A percentile compares a stretch with the other conserved stretches of the same genome.
These are phyloP conservation scores for Psilocybe mexicana DNA, from an alignment of 1,284 basidiomycete genomes.

Conservation along the genomic window DNA sequence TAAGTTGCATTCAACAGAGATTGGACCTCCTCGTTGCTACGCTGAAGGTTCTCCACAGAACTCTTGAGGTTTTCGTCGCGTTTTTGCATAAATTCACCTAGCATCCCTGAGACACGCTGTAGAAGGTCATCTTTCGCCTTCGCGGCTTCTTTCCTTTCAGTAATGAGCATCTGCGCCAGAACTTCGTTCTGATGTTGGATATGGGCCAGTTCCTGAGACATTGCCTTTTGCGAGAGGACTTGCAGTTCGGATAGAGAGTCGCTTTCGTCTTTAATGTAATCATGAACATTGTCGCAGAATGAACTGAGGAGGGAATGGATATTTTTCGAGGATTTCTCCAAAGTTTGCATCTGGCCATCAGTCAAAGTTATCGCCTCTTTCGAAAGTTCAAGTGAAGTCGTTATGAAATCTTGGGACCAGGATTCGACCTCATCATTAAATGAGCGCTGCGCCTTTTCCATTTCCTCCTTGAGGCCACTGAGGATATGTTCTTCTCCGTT, in stretches of 20 bases:
- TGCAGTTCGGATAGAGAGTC: conserved; percentile 53
- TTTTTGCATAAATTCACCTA: conserved; percentile 69
- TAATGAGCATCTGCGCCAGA: conserved; percentile 61
- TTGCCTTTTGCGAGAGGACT: conserved; percentile 49
- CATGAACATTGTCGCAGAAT: conserved; percentile 58
- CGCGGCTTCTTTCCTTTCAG: conserved; percentile 66
- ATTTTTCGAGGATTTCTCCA: conserved; percentile 53
- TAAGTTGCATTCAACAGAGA: conserved; percentile 49
- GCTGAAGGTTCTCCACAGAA: conserved; percentile 55
- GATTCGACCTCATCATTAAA: conserved; percentile 52
- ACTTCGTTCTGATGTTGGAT: conserved; percentile 75
- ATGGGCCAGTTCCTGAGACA: conserved; percentile 61
- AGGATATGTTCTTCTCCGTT: conserved; percentile 56
- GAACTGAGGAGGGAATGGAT: conserved; percentile 59
- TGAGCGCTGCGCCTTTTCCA: conserved; percentile 54
- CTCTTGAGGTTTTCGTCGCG: conserved; percentile 71
- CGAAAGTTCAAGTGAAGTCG: conserved; percentile 46
- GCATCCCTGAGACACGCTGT: conserved; percentile 67
- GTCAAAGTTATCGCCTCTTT: conserved; percentile 45
- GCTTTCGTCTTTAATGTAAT: conserved; percentile 58
- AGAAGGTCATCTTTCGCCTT: conserved; percentile 73
- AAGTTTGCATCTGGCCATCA: conserved; percentile 46
- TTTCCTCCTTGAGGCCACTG: conserved; percentile 42
- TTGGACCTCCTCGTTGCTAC: conserved; percentile 58
- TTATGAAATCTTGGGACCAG: conserved; percentile 56